Evolutionary conservation across 176 grass and related monocot species (phyloP).

Genomic region (Zizania latifolia): DNA sequence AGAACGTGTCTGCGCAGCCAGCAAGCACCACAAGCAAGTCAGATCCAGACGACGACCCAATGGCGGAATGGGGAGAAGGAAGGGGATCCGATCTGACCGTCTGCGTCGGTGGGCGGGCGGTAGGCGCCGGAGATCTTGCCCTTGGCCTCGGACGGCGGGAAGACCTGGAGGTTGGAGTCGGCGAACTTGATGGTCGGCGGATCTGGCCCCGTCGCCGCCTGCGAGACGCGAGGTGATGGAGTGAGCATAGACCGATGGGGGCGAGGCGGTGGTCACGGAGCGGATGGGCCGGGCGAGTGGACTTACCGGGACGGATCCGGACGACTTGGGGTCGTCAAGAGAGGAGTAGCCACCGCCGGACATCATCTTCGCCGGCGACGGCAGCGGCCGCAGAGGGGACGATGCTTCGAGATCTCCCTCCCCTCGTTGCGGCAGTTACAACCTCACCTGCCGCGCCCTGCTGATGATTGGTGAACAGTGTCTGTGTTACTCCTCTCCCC

Average conservation of each 20-base stretch:
- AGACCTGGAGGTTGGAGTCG: slow-evolving; percentile 87
- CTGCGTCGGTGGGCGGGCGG: slow-evolving; percentile 88
- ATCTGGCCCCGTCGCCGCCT: slow-evolving; percentile 68
- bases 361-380: slow-evolving; percentile 76
- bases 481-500: too few species aligned
- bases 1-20: slow-evolving; percentile 67
- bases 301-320: slow-evolving; percentile 89
- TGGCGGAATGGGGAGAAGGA: not conserved
- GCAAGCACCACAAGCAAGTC: not conserved
- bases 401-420: not conserved
- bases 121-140: slow-evolving; percentile 87
- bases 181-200: slow-evolving; percentile 71
- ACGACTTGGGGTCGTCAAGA: slow-evolving; percentile 79
- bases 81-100: slow-evolving; percentile 58
- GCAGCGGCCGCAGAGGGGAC: too few species aligned
- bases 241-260: not conserved
- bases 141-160: slow-evolving; percentile 71
- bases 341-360: slow-evolving; percentile 80
- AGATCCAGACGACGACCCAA: slow-evolving; percentile 27
- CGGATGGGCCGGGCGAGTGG: not conserved
- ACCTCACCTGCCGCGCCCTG: too few species aligned
- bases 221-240: not conserved
- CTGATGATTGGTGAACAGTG: too few species aligned
- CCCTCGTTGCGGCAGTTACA: too few species aligned
- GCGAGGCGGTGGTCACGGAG: not conserved